Conservation (phyloP, 192 early-diverging fungal genomes). For the Jimgerdemannia flammicorona region DNA sequence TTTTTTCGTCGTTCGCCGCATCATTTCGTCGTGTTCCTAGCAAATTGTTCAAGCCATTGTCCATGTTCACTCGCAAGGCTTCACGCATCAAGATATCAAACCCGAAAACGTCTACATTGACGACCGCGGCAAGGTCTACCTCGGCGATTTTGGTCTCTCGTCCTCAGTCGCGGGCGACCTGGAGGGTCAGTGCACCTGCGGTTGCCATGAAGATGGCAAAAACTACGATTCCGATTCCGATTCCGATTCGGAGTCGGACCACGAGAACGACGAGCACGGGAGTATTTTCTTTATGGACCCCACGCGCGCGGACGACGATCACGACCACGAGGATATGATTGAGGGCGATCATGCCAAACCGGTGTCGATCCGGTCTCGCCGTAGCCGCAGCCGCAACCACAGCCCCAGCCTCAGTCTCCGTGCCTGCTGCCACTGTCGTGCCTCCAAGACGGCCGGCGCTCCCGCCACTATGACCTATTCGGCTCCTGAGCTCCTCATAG, state of each 20-base stretch:
- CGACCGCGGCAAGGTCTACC: background rate
- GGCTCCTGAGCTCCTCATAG: background rate
- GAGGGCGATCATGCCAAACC: background rate
- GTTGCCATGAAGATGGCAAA: background rate
- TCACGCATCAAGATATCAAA: background rate
- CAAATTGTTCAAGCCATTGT: background rate
- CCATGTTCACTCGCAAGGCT: background rate
- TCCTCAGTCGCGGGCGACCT: background rate
- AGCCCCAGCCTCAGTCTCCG: background rate
- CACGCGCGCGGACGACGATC: background rate
- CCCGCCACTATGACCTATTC: background rate
- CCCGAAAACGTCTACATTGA: background rate
- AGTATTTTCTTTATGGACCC: background rate
- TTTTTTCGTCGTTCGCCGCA: background rate
- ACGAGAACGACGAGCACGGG: background rate
- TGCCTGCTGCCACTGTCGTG: background rate
- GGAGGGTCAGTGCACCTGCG: background rate
- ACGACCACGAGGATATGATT: background rate
- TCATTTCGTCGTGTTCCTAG: background rate
- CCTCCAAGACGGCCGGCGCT: background rate
- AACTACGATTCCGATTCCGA: background rate
- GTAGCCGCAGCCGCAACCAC: background rate
- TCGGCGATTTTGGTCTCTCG: background rate
- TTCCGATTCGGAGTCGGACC: background rate
- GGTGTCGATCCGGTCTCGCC: background rate